Evolutionary conservation across 768 basidiomycete genomes (phyloP).

Genomic region (Hygrophoropsis aurantiaca): DNA sequence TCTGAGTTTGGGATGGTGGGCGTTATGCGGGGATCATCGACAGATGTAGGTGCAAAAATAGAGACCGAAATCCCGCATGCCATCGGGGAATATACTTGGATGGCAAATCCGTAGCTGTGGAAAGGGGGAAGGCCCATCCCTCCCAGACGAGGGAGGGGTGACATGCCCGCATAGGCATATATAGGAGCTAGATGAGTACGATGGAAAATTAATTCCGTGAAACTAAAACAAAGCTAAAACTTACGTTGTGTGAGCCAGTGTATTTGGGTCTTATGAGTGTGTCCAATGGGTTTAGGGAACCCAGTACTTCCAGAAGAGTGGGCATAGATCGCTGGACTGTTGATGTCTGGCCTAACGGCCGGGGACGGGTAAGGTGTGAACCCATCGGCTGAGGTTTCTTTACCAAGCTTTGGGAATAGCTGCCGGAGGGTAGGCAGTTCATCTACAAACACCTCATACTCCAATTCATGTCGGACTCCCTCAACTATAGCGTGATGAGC

Average conservation of each 20-base stretch:
- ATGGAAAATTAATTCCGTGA: not conserved
- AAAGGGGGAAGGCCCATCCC: constrained; percentile 33
- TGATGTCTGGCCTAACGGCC: constrained; percentile 4
- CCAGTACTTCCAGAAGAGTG: constrained; percentile 42
- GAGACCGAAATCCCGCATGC: constrained; percentile 15
- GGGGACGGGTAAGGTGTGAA: constrained; percentile 13
- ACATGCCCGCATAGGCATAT: not conserved
- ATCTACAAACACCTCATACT: constrained; percentile 3
- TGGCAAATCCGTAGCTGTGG: constrained; percentile 27
- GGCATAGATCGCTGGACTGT: constrained; percentile 13
- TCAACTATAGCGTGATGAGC: constrained; percentile 12
- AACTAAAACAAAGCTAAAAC: not conserved
- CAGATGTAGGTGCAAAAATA: constrained; percentile 26
- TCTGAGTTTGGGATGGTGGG: constrained; percentile 7
- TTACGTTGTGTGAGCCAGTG: constrained; percentile 36
- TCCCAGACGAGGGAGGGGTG: constrained; percentile 15
- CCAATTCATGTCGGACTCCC: constrained; percentile 4
- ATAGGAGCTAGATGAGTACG: not conserved
- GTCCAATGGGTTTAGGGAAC: constrained; percentile 41
- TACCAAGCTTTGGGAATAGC: constrained; percentile 37
- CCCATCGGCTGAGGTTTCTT: constrained; percentile 15
- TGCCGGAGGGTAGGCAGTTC: constrained; percentile 16
- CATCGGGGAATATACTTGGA: constrained; percentile 25
- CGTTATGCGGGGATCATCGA: not conserved
- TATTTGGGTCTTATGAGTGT: constrained; percentile 28